A percentile compares a stretch with the other conserved stretches of the same genome.
Conservation (phyloP, 768 basidiomycete species). For the Pleurotus platypus region DNA sequence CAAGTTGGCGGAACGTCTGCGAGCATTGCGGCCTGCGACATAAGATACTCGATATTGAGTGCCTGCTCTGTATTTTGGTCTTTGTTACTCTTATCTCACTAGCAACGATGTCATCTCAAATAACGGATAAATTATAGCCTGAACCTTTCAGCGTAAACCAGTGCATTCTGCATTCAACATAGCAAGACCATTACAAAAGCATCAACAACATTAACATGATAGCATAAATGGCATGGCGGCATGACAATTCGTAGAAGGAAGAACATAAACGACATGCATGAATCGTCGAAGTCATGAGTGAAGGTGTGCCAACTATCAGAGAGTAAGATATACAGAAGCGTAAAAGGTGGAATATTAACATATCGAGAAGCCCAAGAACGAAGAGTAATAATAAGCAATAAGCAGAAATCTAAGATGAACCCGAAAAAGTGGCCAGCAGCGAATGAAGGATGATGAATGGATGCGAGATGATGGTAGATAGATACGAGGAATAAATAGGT, state of each 20-base stretch:
- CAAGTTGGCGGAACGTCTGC: conserved; percentile 79
- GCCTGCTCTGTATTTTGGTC: neutral
- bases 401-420: conserved; percentile 8
- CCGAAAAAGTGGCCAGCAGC: neutral
- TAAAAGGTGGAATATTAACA: conserved; percentile 1
- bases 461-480: neutral
- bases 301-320: conserved; percentile 3
- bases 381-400: neutral
- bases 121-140: neutral
- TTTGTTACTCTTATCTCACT: neutral
- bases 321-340: neutral
- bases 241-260: neutral
- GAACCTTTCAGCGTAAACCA: too few species aligned
- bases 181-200: conserved; percentile 4
- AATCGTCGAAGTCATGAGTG: conserved; percentile 4
- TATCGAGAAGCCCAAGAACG: conserved; percentile 1
- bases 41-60: conserved; percentile 23
- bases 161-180: neutral
- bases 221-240: neutral
- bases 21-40: conserved; percentile 81
- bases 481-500: neutral
- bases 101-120: neutral
- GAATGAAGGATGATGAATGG: neutral
- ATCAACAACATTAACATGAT: neutral
- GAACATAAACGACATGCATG: neutral